phyloP scores from a whole-genome alignment of 2,329 filamentous ascomycete species.

The Neonectria neomacrospora region DNA sequence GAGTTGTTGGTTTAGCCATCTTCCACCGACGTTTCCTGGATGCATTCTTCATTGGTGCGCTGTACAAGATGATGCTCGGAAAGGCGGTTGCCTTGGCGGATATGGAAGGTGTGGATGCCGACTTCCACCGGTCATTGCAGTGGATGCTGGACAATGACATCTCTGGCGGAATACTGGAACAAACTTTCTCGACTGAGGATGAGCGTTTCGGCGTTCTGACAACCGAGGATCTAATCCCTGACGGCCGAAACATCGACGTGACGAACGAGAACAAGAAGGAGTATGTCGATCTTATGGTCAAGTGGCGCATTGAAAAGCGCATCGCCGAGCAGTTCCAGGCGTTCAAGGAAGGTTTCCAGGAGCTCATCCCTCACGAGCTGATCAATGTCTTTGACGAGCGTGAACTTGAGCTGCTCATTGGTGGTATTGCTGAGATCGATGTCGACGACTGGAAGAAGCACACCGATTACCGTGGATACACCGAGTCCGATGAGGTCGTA shows the following conservation, averaged over 20 bases:
- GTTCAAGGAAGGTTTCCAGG: conserved; percentile 97
- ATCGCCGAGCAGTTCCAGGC: conserved; percentile 98
- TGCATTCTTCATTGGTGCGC: conserved; percentile 97
- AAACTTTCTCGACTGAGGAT: conserved; percentile 97
- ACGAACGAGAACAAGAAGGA: conserved; percentile 99
- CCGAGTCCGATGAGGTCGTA: conserved; percentile 96
- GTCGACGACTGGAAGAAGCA: conserved; percentile 99
- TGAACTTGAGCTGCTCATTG: conserved; percentile 94
- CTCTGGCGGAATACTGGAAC: conserved; percentile 87
- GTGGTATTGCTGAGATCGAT: conserved; percentile 99
- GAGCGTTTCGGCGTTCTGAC: conserved; percentile 95
- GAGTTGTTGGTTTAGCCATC: conserved; percentile 95
- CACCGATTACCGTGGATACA: conserved; percentile 98
- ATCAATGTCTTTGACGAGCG: conserved; percentile 99
- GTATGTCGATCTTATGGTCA: conserved; percentile 98
- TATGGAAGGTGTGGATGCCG: conserved; percentile 99
- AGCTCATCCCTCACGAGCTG: conserved; percentile 94
- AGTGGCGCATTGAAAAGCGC: conserved; percentile 99
- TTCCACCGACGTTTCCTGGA: conserved; percentile 98
- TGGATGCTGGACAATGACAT: conserved; percentile 99
- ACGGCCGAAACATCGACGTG: conserved; percentile 91
- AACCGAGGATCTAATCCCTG: conserved; percentile 92
- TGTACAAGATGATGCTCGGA: conserved; percentile 99
- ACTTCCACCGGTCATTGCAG: conserved; percentile 94
- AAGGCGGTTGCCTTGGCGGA: conserved; percentile 93